Evolutionary conservation across 805 yeast species (phyloP), one percentile per base, ranked within the genome.

Genomic region (Metschnikowia vanudenii): DNA sequence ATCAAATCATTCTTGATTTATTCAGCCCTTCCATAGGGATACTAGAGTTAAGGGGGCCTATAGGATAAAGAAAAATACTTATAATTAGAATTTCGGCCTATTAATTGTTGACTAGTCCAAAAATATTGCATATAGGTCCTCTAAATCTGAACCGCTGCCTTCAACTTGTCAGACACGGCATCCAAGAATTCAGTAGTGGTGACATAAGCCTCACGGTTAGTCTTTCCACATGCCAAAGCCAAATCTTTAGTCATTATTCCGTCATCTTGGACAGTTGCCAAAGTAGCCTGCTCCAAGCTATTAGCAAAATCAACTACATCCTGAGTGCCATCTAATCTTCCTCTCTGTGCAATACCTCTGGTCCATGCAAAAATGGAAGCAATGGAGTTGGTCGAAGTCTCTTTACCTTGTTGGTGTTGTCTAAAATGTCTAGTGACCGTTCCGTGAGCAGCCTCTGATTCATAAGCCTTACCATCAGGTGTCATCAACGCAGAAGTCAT

Each of bases 381-480:
- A 68, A 92, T 92, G 14, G 97, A 91, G 73, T 92, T 92, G 48
- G 98, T 92, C 6, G 97, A 88, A 16, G 98, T 92, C 73, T 91
- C 97, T 68, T 90, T 88, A 56, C 98, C 98, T 71, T 86, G 88
- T 74, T 92, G 97, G 71, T 88, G 89, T 71, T 85, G 94, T 75
- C 97, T 86, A 75, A 79, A 92, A 69, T 92, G 98, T 74, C 98
- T 87, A 39, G 97, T 92, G 58, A 92, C 98, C 12, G 98, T 92
- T 47, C 98, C 98, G 67, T 92, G 98, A n/a, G 98, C 98, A 49
- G 98, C 98, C 76, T 92, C 98, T 45, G 90, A 75, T 75, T 92
- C 97, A 67, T 88, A 91, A 12, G 96, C 84, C 74, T 87, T 88
- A 20, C 97, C 97, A 68, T 92, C 97, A 41, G 97, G 95, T n/a